These are phyloP conservation scores for Candida alai DNA, from an alignment of 805 yeast species.

Conservation along the genomic window DNA sequence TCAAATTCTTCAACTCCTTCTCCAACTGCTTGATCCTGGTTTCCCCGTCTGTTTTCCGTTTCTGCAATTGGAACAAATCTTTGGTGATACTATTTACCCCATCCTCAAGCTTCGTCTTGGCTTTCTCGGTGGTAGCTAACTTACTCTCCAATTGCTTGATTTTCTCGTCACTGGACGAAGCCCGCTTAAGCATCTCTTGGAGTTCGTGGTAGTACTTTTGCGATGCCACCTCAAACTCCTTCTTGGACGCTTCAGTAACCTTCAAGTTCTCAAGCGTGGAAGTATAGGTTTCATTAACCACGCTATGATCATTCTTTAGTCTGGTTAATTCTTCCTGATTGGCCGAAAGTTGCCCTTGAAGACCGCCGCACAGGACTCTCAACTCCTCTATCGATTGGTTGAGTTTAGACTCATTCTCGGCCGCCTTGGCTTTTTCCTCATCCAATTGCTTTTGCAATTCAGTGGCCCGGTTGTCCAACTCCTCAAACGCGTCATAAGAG, in stretches of 20 bases:
- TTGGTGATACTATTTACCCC: conserved; percentile 90
- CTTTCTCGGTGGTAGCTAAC: conserved; percentile 30
- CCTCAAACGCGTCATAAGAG: conserved; percentile 57
- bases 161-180: conserved; percentile 20
- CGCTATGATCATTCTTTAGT: conserved; percentile 18
- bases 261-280: conserved; percentile 18
- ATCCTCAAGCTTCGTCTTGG: conserved; percentile 67
- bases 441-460: conserved; percentile 21
- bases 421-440: conserved; percentile 17
- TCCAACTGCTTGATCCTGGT: conserved; percentile 39
- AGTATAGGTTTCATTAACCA: conserved; percentile 17
- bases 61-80: conserved; percentile 66
- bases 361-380: conserved; percentile 13
- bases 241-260: conserved; percentile 27
- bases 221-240: conserved; percentile 27
- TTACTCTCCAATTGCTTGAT: conserved; percentile 28
- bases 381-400: conserved; percentile 16
- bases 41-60: conserved; percentile 52
- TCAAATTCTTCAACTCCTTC: conserved; percentile 31
- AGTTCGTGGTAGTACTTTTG: conserved; percentile 26
- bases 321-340: conserved; percentile 15
- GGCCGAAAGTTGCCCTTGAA: conserved; percentile 11
- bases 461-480: conserved; percentile 35
- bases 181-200: conserved; percentile 26
- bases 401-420: conserved; percentile 16